Base-by-base conservation (phyloP, 495 filamentous ascomycete genomes). In the Hypoxylon cercidicola region DNA sequence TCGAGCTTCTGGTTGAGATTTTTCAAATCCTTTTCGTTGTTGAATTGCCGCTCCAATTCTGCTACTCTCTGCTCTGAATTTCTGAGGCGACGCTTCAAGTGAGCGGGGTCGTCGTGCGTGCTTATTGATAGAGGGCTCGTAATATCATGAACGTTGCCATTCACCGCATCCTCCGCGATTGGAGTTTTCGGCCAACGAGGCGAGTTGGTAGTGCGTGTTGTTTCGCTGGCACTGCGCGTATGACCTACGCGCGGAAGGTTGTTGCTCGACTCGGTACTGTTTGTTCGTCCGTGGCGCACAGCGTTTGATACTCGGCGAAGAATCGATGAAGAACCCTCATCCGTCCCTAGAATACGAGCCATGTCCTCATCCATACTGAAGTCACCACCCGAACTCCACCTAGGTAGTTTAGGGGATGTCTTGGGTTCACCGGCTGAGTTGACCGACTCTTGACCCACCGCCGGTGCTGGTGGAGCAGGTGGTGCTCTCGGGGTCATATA, bases 351-450 rank as follows among this genome's bases (percentile, higher is more conserved):
- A 35, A 96, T 92, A 16, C 92, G 87, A 41, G 88, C 87, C 81
- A 96, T 88, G 65, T 97, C 95, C 64, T 97, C 93, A 64, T 97
- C 93, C 88, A 93, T 88, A 37, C 88, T 91, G 64, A 94, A 90
- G 60, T 93, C 92, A 47, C 87, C 89, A 44, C 88, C 88, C 28
- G 82, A 81, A 72, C 83, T 91, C 77, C 90, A 91, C 34, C 90
- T 86, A 46, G 90, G 85, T 62, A 93, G 76, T 50, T 88, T 89
- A 18, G 90, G 88, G n/a, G 89, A 90, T n/a, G 69, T 68, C 45
- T 88, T 88, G 21, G 87, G 85, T 56, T 81, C 81, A 34, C 62
- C 68, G 44, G 62, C 59, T 7, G 87, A 82, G 61, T 75, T 84
- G 55, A 82, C 75, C 23, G 89, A 86, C 21, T 86, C 87, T 53